These are phyloP conservation scores for Cryomyces minteri DNA, from an alignment of 495 filamentous ascomycete species.

Conservation along the genomic window DNA sequence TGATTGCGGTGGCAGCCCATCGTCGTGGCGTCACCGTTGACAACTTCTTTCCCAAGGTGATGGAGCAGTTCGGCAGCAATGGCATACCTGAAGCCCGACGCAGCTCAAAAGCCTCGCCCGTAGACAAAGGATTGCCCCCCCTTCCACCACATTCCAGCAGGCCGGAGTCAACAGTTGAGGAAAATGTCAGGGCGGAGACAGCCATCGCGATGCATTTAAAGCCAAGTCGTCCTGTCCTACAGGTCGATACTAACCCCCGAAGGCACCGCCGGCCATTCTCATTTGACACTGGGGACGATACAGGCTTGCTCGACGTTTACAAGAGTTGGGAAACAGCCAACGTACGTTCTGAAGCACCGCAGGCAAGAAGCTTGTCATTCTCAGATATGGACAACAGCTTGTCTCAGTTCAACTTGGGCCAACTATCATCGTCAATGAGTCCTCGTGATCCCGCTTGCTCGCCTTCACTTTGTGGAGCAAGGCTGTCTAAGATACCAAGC, in stretches of 20 bases:
- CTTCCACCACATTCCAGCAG: not conserved
- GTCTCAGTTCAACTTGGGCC: too few relatives aligned
- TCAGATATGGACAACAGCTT: too few relatives aligned
- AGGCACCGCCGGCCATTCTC: constrained; percentile 11
- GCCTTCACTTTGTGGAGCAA: not conserved
- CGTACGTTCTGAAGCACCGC: too few relatives aligned
- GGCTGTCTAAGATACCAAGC: constrained; percentile 17
- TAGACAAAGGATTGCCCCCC: not conserved
- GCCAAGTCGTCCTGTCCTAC: not conserved
- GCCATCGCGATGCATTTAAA: not conserved
- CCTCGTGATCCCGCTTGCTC: too few relatives aligned
- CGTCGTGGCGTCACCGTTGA: constrained; percentile 5
- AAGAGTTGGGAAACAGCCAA: not conserved
- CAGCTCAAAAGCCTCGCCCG: not conserved
- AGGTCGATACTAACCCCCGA: not conserved
- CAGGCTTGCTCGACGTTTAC: not conserved
- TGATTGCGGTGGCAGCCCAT: constrained; percentile 6
- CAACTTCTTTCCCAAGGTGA: constrained; percentile 3
- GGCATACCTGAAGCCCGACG: not conserved
- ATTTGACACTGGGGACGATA: constrained; percentile 16
- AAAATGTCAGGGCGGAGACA: not conserved
- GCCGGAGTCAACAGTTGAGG: not conserved
- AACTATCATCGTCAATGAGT: too few relatives aligned
- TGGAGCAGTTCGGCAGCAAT: constrained; percentile 3
- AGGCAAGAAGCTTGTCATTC: too few relatives aligned